A percentile compares a stretch with the other conserved stretches of the same genome.
Conservation (phyloP, 768 basidiomycete species). For the Paxillus ammoniavirescens region DNA sequence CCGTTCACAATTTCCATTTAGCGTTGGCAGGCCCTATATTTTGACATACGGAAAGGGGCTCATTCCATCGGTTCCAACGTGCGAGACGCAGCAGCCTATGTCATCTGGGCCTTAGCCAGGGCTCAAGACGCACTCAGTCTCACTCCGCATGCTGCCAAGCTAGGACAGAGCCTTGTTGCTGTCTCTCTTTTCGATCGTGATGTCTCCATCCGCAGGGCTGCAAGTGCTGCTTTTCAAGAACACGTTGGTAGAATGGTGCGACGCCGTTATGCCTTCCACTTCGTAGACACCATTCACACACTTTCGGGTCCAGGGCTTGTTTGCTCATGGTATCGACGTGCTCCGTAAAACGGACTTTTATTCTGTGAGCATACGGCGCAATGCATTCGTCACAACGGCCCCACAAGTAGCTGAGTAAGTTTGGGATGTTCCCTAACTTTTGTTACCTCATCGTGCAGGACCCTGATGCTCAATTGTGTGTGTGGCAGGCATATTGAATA, state of each 20-base stretch:
- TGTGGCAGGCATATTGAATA: slow-evolving; percentile 73
- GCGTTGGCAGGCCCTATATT: slow-evolving; percentile 71
- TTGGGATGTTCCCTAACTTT: slow-evolving; percentile 3
- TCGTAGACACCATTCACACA: slow-evolving; percentile 14
- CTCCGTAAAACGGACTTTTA: slow-evolving; percentile 93
- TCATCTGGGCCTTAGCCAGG: slow-evolving; percentile 91
- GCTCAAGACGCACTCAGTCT: slow-evolving; percentile 61
- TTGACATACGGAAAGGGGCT: slow-evolving; percentile 88
- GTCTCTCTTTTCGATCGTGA: slow-evolving; percentile 91
- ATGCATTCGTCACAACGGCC: slow-evolving; percentile 83
- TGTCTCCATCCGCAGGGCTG: slow-evolving; percentile 90
- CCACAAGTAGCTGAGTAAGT: slow-evolving; percentile 85
- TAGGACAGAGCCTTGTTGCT: slow-evolving; percentile 72
- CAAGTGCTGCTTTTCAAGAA: slow-evolving; percentile 97
- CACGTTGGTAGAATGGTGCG: slow-evolving; percentile 90
- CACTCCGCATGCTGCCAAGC: slow-evolving; percentile 54
- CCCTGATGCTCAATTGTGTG: slow-evolving; percentile 7
- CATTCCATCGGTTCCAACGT: slow-evolving; percentile 95
- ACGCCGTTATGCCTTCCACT: slow-evolving; percentile 6
- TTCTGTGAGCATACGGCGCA: slow-evolving; percentile 80
- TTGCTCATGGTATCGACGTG: slow-evolving; percentile 93
- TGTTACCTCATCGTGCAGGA: slow-evolving; percentile 8
- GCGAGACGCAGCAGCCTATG: slow-evolving; percentile 92
- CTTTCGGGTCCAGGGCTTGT: slow-evolving; percentile 60
- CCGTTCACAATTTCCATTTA: slow-evolving; percentile 10